phyloP scores from a whole-genome alignment of 2,329 filamentous ascomycete genomes.

The Ophiostoma fasciatum region DNA sequence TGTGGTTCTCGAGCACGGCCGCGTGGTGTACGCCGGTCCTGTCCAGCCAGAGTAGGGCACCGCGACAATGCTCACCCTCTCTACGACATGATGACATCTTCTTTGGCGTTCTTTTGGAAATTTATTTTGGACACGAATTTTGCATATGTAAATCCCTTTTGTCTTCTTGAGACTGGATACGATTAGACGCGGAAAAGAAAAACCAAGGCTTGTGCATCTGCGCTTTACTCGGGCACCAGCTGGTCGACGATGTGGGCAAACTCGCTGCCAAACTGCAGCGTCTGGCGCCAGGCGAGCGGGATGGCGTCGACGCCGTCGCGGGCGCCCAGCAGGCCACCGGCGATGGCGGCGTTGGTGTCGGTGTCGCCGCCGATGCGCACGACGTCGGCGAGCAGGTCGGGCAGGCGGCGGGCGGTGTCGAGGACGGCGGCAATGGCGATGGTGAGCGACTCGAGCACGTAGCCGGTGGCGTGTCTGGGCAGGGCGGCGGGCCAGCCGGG shows the following conservation, averaged over 20 bases:
- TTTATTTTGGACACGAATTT: neutral
- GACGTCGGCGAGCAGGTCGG: slow-evolving; percentile 30
- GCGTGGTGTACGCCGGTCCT: slow-evolving; percentile 22
- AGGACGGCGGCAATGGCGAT: slow-evolving; percentile 27
- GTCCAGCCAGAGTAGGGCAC: no score
- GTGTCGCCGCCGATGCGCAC: slow-evolving; percentile 29
- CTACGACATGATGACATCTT: neutral
- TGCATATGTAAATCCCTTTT: neutral
- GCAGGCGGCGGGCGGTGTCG: slow-evolving; percentile 21
- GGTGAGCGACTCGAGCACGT: slow-evolving; percentile 27
- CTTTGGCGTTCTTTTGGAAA: neutral
- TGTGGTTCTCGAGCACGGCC: slow-evolving; percentile 35
- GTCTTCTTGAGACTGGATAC: no score
- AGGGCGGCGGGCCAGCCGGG: slow-evolving; percentile 10
- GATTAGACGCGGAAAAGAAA: no score
- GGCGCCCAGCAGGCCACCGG: slow-evolving; percentile 29
- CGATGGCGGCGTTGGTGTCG: slow-evolving; percentile 32
- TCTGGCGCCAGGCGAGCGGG: slow-evolving; percentile 24
- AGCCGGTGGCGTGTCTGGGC: slow-evolving; percentile 21
- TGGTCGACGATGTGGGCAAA: slow-evolving; percentile 14
- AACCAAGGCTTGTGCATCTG: no score
- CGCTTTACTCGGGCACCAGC: neutral
- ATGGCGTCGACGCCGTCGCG: slow-evolving; percentile 27
- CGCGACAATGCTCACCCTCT: no score
- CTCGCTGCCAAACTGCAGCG: slow-evolving; percentile 25